Evolutionary conservation across 352 stramenopile genomes (phyloP), one percentile per base, ranked within the genome.

Genomic region (Ochromonadaceae sp.): DNA sequence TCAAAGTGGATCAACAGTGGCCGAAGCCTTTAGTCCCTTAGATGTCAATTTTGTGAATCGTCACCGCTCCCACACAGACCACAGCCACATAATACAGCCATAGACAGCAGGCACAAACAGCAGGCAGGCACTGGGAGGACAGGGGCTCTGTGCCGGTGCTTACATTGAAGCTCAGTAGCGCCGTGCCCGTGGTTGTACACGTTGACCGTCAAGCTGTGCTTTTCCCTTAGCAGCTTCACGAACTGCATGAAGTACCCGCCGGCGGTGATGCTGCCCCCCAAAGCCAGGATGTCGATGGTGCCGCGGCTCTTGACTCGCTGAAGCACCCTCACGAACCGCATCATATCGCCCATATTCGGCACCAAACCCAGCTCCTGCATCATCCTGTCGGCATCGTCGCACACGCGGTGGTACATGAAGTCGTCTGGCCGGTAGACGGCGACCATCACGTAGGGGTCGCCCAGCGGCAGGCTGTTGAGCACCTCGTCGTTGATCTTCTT

Each of bases 161-260:
- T 35, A 60, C 32, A 60, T 10, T 35, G 25, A 9, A 60, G 43
- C 22, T 60, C 52, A 50, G 52, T 60, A 3, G 52, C 52, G 32
- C 52, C 52, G 35, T 60, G 52, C 5, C 52, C 52, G 35, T 60
- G 52, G 35, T 60, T 60, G 47, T 60, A 39, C 15, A 60, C 9
- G 3, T 7, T 48, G 17, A 14, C 30, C 32, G 10, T 50, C 20
- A 30, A 30, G 28, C 35, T 44, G 36, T 5, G 5, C 5, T 53
- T 57, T 9, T 60, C 17, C 47, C 31, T 5, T 44, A 60, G n/a
- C 5, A 25, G 5, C 32, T 26, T 41, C 32, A 50, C 9, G 32
- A 60, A 60, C 22, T 49, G 15, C 9, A 48, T 7, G 22, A 60
- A 60, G 47, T 60, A 60, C 36, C 52, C 52, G 47, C 52, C 52